Evolutionary conservation across 805 yeast species (phyloP).

Genomic region (Lachancea thermotolerans): DNA sequence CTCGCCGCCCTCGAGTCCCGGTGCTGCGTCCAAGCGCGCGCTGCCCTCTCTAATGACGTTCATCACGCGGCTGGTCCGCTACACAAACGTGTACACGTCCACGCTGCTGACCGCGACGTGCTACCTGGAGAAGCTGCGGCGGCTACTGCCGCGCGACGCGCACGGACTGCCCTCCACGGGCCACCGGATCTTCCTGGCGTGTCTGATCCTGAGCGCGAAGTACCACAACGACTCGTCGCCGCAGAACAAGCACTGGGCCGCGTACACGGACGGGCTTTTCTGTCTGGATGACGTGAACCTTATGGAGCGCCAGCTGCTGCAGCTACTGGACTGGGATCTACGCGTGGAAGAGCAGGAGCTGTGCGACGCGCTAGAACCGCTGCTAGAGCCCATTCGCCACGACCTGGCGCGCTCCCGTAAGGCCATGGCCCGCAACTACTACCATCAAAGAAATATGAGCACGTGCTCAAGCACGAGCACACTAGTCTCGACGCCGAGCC

Average conservation of each 20-base stretch:
- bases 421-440: conserved; percentile 9
- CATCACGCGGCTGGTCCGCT: conserved; percentile 61
- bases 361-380: conserved; percentile 56
- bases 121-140: conserved; percentile 54
- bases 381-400: conserved; percentile 66
- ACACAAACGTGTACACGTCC: conserved; percentile 76
- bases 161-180: conserved; percentile 75
- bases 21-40: conserved; percentile 3
- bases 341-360: conserved; percentile 63
- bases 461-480: conserved; percentile 21
- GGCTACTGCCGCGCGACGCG: conserved; percentile 61
- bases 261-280: conserved; percentile 69
- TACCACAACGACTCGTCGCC: conserved; percentile 75
- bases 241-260: conserved; percentile 73
- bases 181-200: conserved; percentile 69
- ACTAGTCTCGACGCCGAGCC: conserved; percentile 9
- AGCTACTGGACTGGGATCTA: conserved; percentile 65
- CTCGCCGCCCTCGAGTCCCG: conserved; percentile 21
- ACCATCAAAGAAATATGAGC: conserved; percentile 19
- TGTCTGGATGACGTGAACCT: conserved; percentile 61
- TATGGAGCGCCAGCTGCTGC: conserved; percentile 73
- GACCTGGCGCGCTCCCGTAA: conserved; percentile 31
- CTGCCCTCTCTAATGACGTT: conserved; percentile 68
- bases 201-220: conserved; percentile 66
- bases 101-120: conserved; percentile 68